These are phyloP conservation scores for Penicillium sp. DNA, from an alignment of 2,329 filamentous ascomycete species.

Conservation along the genomic window DNA sequence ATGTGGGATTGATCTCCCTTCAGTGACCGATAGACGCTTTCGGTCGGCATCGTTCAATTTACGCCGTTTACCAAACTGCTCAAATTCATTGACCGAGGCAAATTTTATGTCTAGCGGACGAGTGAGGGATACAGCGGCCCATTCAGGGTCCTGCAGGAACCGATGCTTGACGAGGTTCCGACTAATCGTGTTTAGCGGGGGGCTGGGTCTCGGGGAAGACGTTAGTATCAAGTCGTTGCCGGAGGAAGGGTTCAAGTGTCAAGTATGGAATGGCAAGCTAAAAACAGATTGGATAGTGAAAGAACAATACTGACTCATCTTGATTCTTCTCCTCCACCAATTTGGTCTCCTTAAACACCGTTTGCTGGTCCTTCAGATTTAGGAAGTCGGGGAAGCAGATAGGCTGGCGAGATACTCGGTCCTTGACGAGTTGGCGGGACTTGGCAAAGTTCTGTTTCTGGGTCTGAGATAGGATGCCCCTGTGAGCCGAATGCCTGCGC, in stretches of 20 bases:
- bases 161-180: constrained; percentile 7
- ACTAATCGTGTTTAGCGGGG: neutral
- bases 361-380: neutral
- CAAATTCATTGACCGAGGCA: constrained; percentile 31
- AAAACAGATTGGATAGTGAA: no score
- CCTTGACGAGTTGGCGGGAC: constrained; percentile 24
- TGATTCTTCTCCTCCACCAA: neutral
- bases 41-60: constrained; percentile 37
- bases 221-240: neutral
- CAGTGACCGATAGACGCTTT: constrained; percentile 24
- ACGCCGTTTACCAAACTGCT: constrained; percentile 41
- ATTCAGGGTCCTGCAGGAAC: constrained; percentile 41
- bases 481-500: constrained; percentile 42
- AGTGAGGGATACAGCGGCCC: constrained; percentile 40
- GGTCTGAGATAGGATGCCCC: constrained; percentile 27
- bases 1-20: constrained; percentile 2
- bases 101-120: constrained; percentile 41
- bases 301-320: constrained; percentile 16
- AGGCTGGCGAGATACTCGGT: constrained; percentile 17
- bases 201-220: neutral
- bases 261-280: neutral
- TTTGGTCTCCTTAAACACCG: neutral
- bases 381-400: constrained; percentile 15
- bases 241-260: no score
- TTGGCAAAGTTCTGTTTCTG: constrained; percentile 42